Percentiles rank a stretch among this genome's conserved stretches.
phyloP scores from a whole-genome alignment of 2,329 filamentous ascomycete species.

The Stromatinia cepivora region DNA sequence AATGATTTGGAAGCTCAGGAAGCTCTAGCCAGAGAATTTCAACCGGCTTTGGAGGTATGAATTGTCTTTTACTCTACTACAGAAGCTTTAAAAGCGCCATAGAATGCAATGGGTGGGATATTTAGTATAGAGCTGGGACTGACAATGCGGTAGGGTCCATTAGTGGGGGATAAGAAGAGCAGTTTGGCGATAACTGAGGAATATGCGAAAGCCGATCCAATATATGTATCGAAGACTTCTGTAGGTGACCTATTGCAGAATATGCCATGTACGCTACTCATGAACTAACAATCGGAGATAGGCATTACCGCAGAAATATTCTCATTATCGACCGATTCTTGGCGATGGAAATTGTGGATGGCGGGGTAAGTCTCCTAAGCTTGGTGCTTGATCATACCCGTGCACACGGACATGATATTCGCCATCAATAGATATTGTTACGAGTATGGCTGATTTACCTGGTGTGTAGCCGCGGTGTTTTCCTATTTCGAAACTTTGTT shows the following conservation, averaged over 20 bases:
- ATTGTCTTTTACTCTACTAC: not conserved
- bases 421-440: conserved; percentile 12
- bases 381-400: conserved; percentile 24
- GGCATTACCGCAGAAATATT: conserved; percentile 80
- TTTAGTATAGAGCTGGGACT: conserved; percentile 35
- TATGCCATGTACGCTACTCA: conserved; percentile 17
- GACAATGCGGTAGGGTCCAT: conserved; percentile 64
- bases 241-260: conserved; percentile 53
- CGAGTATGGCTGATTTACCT: conserved; percentile 28
- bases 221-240: conserved; percentile 83
- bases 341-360: conserved; percentile 97
- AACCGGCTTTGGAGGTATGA: conserved; percentile 57
- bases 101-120: not conserved
- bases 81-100: not conserved
- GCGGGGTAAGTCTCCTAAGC: conserved; percentile 71
- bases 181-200: conserved; percentile 78
- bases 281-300: conserved; percentile 42
- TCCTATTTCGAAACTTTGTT: conserved; percentile 88
- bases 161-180: conserved; percentile 76
- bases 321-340: conserved; percentile 81
- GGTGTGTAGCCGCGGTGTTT: conserved; percentile 75
- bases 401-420: conserved; percentile 18
- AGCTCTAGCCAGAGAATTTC: conserved; percentile 59
- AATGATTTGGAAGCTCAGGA: conserved; percentile 52
- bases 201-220: conserved; percentile 83